phyloP scores from a whole-genome alignment of 2,329 filamentous ascomycete species.

The Cladosporium halotolerans region DNA sequence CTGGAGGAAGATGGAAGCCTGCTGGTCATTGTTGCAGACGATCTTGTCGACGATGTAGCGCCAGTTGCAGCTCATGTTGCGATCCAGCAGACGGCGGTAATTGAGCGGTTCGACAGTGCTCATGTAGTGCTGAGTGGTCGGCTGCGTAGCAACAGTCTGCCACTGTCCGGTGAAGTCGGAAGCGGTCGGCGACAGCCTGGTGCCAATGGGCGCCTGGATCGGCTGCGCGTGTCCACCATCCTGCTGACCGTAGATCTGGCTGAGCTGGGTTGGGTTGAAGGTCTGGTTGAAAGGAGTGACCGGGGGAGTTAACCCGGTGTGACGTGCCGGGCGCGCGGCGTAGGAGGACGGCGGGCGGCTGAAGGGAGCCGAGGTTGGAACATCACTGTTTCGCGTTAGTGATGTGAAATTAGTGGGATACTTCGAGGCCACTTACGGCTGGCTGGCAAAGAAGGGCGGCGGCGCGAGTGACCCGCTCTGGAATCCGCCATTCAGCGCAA shows the following conservation, averaged over 20 bases:
- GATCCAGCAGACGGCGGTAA: slow-evolving; percentile 89
- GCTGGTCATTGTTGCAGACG: slow-evolving; percentile 97
- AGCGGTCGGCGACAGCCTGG: slow-evolving; percentile 41
- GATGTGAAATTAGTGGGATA: not conserved
- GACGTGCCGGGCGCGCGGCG: slow-evolving; percentile 7
- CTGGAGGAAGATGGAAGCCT: slow-evolving; percentile 96
- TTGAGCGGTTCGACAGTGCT: slow-evolving; percentile 88
- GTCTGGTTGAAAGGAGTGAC: slow-evolving; percentile 20
- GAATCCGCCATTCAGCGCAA: slow-evolving; percentile 1
- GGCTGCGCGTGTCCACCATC: slow-evolving; percentile 9
- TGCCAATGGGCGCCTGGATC: slow-evolving; percentile 29
- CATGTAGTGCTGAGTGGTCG: slow-evolving; percentile 59
- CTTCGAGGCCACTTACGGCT: not conserved
- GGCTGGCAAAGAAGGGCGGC: not conserved
- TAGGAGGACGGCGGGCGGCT: slow-evolving; percentile 9
- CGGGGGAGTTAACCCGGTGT: slow-evolving; percentile 23
- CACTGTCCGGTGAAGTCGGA: slow-evolving; percentile 39
- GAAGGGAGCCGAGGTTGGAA: not conserved
- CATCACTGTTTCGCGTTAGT: not conserved
- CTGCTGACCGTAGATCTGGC: slow-evolving; percentile 11
- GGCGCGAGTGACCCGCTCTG: slow-evolving; percentile 1
- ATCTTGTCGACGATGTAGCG: slow-evolving; percentile 99
- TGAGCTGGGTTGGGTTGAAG: slow-evolving; percentile 12
- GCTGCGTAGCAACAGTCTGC: slow-evolving; percentile 25
- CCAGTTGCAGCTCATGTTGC: slow-evolving; percentile 97